Base-by-base conservation (phyloP, 164 flowering plant genomes). In the Magnolia changhungtana region DNA sequence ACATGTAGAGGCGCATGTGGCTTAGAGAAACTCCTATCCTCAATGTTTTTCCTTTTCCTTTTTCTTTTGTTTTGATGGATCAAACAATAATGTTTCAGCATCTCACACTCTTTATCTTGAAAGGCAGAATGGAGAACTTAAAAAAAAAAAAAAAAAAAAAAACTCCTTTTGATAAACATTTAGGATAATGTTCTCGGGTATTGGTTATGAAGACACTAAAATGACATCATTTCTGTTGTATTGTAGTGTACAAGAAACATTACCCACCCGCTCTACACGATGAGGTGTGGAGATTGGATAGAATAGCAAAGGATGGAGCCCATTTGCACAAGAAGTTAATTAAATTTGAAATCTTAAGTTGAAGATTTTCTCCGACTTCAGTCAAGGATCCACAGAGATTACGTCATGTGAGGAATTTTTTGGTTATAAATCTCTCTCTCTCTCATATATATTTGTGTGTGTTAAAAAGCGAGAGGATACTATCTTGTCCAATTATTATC, bases 251-350 rank as follows among this genome's bases (percentile, higher is more conserved):
- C 78, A 88, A 89, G 86, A 89, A 89, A 68, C 92, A 89, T 72
- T 88, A 88, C 45, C 90, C 90, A 50, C 92, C 91, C 5, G 90
- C 88, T 37, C 75, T 87, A 72, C 82, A 82, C 52, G 91, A 88
- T 77, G 90, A 87, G 80, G 92, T 89, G 49, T 89, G 92, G 92
- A 88, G 92, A 82, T 76, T 89, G 73, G 89, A 88, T 69, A 79
- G 89, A 80, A 89, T 89, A 77, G 92, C 89, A 18, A 89, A 88
- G 76, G 90, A 89, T 73, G 90, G 92, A 72, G 87, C 89, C 37
- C 83, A n/a, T n/a, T n/a, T 87, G 51, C 92, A 89, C 75, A 89
- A 88, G 67, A 87, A 84, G 52, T 78, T 89, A 72, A 24, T 83
- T 20, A 78, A 74, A 64, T 85, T 87, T n/a, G 78, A 78, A 31